phyloP scores from a whole-genome alignment of 805 yeast genomes.

The Candida sonorensis region DNA sequence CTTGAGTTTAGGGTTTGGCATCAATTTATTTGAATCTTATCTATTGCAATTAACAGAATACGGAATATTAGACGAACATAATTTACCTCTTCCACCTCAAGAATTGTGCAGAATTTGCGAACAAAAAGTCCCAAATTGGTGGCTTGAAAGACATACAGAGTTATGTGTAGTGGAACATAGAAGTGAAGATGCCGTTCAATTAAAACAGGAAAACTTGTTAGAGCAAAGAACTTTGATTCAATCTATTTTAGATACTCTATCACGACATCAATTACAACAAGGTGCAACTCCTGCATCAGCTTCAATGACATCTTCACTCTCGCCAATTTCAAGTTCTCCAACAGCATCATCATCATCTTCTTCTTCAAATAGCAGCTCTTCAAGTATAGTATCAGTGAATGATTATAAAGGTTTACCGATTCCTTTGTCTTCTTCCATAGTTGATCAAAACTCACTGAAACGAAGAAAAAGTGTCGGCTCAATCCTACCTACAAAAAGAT shows the following conservation, averaged over 20 bases:
- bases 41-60: slow-evolving; percentile 56
- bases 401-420: slow-evolving; percentile 58
- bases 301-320: slow-evolving; percentile 19
- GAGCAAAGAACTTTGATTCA: slow-evolving; percentile 59
- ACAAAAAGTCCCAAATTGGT: slow-evolving; percentile 88
- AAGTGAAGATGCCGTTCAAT: slow-evolving; percentile 68
- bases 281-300: slow-evolving; percentile 4
- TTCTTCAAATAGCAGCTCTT: slow-evolving; percentile 11
- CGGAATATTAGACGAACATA: slow-evolving; percentile 55
- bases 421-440: slow-evolving; percentile 19
- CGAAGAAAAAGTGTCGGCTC: slow-evolving; percentile 36
- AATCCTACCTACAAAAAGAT: slow-evolving; percentile 35
- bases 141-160: slow-evolving; percentile 87
- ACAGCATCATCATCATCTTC: slow-evolving; percentile 8
- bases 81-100: slow-evolving; percentile 72
- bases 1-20: slow-evolving; percentile 83
- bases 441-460: slow-evolving; percentile 16
- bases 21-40: slow-evolving; percentile 74
- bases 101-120: slow-evolving; percentile 93
- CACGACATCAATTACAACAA: slow-evolving; percentile 14
- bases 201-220: slow-evolving; percentile 64
- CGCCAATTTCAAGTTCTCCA: slow-evolving; percentile 21
- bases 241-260: slow-evolving; percentile 35
- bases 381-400: slow-evolving; percentile 15
- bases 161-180: slow-evolving; percentile 81